phyloP scores from a whole-genome alignment of 1,284 basidiomycete genomes.

The Mixia osmundae region DNA sequence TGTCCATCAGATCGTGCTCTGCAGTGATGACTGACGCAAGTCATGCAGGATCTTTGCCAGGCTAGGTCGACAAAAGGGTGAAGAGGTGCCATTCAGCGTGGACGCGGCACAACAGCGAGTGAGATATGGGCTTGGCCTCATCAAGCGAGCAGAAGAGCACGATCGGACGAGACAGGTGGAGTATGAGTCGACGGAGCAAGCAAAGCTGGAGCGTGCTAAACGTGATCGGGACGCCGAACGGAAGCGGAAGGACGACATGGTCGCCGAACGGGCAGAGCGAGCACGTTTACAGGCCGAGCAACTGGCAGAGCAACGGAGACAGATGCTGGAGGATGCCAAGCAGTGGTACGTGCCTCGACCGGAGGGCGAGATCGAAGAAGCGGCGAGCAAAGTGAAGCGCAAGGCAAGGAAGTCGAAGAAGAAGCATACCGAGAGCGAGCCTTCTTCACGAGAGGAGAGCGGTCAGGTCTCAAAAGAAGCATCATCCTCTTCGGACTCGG shows the following conservation, averaged over 20 bases:
- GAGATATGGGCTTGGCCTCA: conserved; percentile 62
- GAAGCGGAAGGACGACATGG: conserved; percentile 13
- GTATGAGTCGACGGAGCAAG: conserved; percentile 46
- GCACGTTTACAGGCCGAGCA: conserved; percentile 41
- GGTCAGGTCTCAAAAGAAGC: conserved; percentile 8
- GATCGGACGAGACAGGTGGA: conserved; percentile 39
- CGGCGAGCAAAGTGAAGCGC: conserved; percentile 32
- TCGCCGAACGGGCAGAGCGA: conserved; percentile 24
- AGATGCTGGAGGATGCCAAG: conserved; percentile 51
- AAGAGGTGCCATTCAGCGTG: conserved; percentile 50
- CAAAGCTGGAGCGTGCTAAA: conserved; percentile 21
- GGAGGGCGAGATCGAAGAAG: conserved; percentile 45
- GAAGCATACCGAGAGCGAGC: conserved; percentile 21
- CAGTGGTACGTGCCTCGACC: conserved; percentile 42
- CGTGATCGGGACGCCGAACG: conserved; percentile 39
- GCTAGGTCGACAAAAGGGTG: conserved; percentile 44
- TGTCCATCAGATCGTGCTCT: not conserved
- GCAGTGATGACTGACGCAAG: not conserved
- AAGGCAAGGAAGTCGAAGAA: conserved; percentile 28
- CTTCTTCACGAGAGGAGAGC: conserved; percentile 3
- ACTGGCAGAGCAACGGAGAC: conserved; percentile 42
- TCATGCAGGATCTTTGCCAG: conserved; percentile 48
- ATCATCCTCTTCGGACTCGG: conserved; percentile 3
- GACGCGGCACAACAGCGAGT: conserved; percentile 69
- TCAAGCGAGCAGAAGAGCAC: conserved; percentile 48